These are phyloP conservation scores for Fraxinus americana DNA, from an alignment of 257 asterid genomes.

Conservation along the genomic window DNA sequence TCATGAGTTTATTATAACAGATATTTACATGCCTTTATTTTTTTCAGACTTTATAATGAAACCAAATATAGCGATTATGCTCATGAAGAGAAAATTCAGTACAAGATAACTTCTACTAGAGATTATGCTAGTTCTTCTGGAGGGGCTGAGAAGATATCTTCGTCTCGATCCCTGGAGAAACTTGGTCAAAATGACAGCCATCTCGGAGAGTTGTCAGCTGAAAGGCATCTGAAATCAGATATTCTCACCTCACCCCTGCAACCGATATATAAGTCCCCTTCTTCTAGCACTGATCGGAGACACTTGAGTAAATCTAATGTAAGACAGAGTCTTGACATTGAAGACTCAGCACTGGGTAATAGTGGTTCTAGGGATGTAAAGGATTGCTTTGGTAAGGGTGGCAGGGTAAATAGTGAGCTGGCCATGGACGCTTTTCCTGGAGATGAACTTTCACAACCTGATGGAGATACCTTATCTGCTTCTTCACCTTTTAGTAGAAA, in stretches of 20 bases:
- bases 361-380: slow-evolving; percentile 71
- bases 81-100: slow-evolving; percentile 72
- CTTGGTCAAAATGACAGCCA: slow-evolving; percentile 59
- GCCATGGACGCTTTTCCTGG: slow-evolving; percentile 55
- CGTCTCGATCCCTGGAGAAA: slow-evolving; percentile 69
- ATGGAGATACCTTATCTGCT: slow-evolving; percentile 59
- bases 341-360: slow-evolving; percentile 71
- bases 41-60: slow-evolving; percentile 64
- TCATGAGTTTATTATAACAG: background rate
- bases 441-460: slow-evolving; percentile 65
- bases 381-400: slow-evolving; percentile 58
- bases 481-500: slow-evolving; percentile 80
- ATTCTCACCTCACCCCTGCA: slow-evolving; percentile 60
- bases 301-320: slow-evolving; percentile 60
- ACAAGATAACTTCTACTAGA: slow-evolving; percentile 47
- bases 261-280: slow-evolving; percentile 66
- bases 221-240: slow-evolving; percentile 75
- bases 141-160: slow-evolving; percentile 53
- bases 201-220: slow-evolving; percentile 62
- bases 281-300: slow-evolving; percentile 66
- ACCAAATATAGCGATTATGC: slow-evolving; percentile 71
- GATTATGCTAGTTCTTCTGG: slow-evolving; percentile 55
- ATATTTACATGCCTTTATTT: slow-evolving; percentile 16
- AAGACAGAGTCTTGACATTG: slow-evolving; percentile 61
- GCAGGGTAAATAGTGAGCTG: slow-evolving; percentile 60